phyloP scores from a whole-genome alignment of 2,329 filamentous ascomycete species.

The Acarospora socialis region DNA sequence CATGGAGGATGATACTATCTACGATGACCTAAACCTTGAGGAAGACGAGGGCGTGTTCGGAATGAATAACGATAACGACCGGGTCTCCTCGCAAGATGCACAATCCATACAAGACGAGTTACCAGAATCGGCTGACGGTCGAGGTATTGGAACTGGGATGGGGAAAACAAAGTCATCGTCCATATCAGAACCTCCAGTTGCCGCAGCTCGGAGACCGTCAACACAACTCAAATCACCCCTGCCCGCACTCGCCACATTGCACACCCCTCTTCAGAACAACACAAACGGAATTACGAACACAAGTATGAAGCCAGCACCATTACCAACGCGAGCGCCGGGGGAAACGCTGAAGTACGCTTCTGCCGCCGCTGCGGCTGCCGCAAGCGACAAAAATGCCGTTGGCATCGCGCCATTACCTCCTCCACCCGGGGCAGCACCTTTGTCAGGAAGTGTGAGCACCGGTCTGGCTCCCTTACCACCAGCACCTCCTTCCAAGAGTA shows the following conservation, averaged over 20 bases:
- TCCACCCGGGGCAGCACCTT: conserved; percentile 50
- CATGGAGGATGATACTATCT: conserved; percentile 86
- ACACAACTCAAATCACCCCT: conserved; percentile 86
- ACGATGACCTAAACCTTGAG: conserved; percentile 83
- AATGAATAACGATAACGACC: conserved; percentile 65
- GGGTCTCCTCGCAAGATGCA: conserved; percentile 85
- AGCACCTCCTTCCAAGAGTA: conserved; percentile 38
- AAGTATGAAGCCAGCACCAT: conserved; percentile 81
- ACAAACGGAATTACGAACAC: conserved; percentile 45
- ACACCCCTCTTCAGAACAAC: conserved; percentile 52
- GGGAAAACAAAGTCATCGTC: conserved; percentile 42
- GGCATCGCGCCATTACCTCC: conserved; percentile 89
- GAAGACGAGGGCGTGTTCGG: conserved; percentile 85
- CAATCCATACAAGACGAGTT: conserved; percentile 82
- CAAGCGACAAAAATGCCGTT: conserved; percentile 73
- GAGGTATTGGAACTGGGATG: conserved; percentile 27
- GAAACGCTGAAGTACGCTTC: conserved; percentile 95
- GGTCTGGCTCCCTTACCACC: conserved; percentile 33
- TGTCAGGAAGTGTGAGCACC: conserved; percentile 24
- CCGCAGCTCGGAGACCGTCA: conserved; percentile 56
- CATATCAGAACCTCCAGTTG: conserved; percentile 42
- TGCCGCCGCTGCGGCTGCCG: conserved; percentile 82
- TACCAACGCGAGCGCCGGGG: conserved; percentile 70
- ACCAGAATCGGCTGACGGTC: conserved; percentile 41
- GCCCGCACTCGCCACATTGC: conserved; percentile 80